Base-by-base conservation (phyloP, 352 stramenopile species). In the Aphanomyces invadans region DNA sequence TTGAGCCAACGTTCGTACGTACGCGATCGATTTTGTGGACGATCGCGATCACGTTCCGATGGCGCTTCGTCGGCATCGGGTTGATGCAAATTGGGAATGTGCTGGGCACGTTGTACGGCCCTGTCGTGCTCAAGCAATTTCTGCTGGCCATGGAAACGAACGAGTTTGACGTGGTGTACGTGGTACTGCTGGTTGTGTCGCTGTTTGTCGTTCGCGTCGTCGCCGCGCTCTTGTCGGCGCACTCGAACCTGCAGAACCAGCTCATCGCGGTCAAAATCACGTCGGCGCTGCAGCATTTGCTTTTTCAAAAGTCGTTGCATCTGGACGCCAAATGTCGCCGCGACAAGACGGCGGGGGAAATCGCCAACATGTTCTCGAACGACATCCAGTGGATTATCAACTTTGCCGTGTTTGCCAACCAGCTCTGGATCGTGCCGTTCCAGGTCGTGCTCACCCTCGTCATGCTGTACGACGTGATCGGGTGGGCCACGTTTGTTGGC, bases 361-460 rank as follows among this genome's bases (percentile, higher is more conserved):
- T 81, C 23, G 55, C 71, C 46, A 83, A 83, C 57, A 51, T 81
- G 25, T 78, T 70, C 59, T 76, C 71, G 19, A 70, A 68, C 7
- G 76, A 84, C 32, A 60, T 71, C 10, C 42, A 73, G 26, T 72
- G 55, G 38, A 55, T 80, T 29, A 65, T 76, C 15, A 71, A 55
- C 15, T 76, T 73, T 4, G 65, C 76, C 38, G 65, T 70, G 60
- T 63, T 74, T n/a, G 51, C 78, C 61, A 87, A 89, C 66, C 74
- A 55, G 33, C 23, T 75, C 0, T 83, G 73, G 76, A 71, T 83
- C 39, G 36, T 78, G 12, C 74, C 76, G 11, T 44, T 82, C 7
- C 73, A 82, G 51, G 77, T 83, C 38, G 46, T 9, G 1, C 60
- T 73, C 1, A 70, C 72, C 2, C 36, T 76, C 0, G 77, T 71